Base-by-base conservation (phyloP, 208 protist genomes). In the Acanthamoeba rhysodes region DNA sequence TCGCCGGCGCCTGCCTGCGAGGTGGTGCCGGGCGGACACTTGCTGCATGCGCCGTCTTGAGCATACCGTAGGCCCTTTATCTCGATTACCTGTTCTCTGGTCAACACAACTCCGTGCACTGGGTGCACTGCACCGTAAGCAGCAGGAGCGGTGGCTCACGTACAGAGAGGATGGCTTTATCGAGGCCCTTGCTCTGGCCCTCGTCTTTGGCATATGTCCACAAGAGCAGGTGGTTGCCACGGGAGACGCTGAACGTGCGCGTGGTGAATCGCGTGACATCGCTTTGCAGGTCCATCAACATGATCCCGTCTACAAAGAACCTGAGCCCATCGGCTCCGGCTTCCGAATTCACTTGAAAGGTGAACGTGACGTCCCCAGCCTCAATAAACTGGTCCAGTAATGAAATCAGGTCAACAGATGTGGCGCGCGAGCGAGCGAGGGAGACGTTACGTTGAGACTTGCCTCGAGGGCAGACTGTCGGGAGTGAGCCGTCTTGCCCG, bases 81-180 rank as follows among this genome's bases (percentile, higher is more conserved):
- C 55, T 90, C 82, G 34, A 90, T 34, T 0, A 7, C 20, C 82
- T 90, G 82, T 0, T 2, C 12, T 68, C 24, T 41, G 57, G 24
- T 59, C 22, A 20, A 8, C 32, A 62, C 37, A 5, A 12, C n/a
- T 18, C 24, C 4, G 41, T 27, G 20, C 16, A 48, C 12, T 57
- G 41, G n/a, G n/a, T n/a, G n/a, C 12, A 48, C 22, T 48, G 41
- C 41, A 84, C 10, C 8, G 29, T 24, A 88, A 41, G 27, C 41
- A 4, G 12, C 10, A 29, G 7, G 27, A 24, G 24, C 41, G 27
- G 18, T 22, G 68, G n/a, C 27, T 76, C 27, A 41, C n/a, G 82
- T 90, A 90, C 82, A n/a, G 53, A 66, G 53, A 90, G 29, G n/a
- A 90, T 68, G 32, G 82, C 82, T 66, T 90, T 53, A 18, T 90